Evolutionary conservation across 2,329 filamentous ascomycete genomes (phyloP), one percentile per base, ranked within the genome.

Genomic region (Rhynchosporium secalis): DNA sequence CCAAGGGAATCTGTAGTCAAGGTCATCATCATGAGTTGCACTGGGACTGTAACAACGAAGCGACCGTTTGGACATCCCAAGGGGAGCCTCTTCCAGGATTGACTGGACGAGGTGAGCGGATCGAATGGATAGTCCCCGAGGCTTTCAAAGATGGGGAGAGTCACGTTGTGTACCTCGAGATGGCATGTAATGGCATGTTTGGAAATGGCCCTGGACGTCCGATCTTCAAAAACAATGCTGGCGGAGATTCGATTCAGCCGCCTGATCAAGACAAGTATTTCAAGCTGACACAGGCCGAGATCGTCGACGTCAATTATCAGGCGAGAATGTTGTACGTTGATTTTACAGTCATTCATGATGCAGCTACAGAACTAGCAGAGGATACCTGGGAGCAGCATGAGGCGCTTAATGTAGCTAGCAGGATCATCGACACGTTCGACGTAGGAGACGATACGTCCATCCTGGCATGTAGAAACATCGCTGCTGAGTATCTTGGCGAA

Each of bases 181-280:
- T 98, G 91, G 95, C 95, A 31, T 98, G 95, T 78, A 99, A 99
- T 75, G 88, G 89, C 76, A 98, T 98, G 93, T 98, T 98, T 78
- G 95, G 95, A 69, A 96, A 96, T 75, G 89, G 92, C 0, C 83
- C 89, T 0, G 51, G 51, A 40, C 51, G 51, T 41, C 51, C 51
- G 2, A 54, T 54, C 8, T 54, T 54, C 51, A 54, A 54, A 33
- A 54, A 54, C 20, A 54, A 54, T 54, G 51, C 51, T 28, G 89
- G 89, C n/a, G 92, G 91, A 31, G 91, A 96, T 75, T 86, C 83
- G 38, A 98, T 97, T 69, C 91, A 96, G 74, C 92, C 95, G 10
- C 95, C 95, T 0, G 82, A 89, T 63, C 90, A 90, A 15, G 86
- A 97, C 79, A 89, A 83, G 70, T 90, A 89, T 73, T 99, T 89